Conservation (phyloP, 78 protist genomes). For the Dictyostelium firmibasis region DNA sequence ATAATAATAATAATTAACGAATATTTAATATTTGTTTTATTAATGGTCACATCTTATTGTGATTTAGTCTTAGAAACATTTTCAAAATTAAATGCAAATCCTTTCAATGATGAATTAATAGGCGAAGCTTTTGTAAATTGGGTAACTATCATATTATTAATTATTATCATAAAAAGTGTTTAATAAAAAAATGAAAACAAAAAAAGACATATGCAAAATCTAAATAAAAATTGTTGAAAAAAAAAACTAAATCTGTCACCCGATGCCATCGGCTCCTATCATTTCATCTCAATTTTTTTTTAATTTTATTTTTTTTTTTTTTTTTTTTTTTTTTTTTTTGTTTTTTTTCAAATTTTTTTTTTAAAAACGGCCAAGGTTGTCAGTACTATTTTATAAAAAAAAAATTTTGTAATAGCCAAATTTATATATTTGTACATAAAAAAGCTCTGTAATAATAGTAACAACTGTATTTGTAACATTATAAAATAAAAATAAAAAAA, state of each 20-base stretch:
- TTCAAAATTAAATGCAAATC: not conserved
- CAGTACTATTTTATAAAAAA: not conserved
- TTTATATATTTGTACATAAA: not conserved
- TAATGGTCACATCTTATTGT: not conserved
- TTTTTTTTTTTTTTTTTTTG: too few species aligned
- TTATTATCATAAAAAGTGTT: not conserved
- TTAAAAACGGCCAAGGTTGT: not conserved
- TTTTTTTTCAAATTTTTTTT: too few species aligned
- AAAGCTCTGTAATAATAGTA: not conserved
- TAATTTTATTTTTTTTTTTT: too few species aligned
- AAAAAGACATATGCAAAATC: not conserved
- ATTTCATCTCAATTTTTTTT: not conserved
- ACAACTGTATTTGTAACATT: not conserved
- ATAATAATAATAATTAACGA: not conserved
- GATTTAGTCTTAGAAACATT: not conserved
- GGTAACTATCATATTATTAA: not conserved
- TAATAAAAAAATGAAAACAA: too few species aligned
- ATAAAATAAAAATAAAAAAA: too few species aligned
- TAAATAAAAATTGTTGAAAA: too few species aligned
- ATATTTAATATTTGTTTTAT: not conserved
- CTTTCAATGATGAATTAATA: not conserved
- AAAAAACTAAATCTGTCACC: not conserved
- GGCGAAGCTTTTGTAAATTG: not conserved
- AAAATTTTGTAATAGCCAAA: too few species aligned
- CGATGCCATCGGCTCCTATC: too few species aligned